A percentile compares a stretch with the other conserved stretches of the same genome.
These are phyloP conservation scores for Brassica nigra DNA, from an alignment of 345 rosid genomes.

Conservation along the genomic window DNA sequence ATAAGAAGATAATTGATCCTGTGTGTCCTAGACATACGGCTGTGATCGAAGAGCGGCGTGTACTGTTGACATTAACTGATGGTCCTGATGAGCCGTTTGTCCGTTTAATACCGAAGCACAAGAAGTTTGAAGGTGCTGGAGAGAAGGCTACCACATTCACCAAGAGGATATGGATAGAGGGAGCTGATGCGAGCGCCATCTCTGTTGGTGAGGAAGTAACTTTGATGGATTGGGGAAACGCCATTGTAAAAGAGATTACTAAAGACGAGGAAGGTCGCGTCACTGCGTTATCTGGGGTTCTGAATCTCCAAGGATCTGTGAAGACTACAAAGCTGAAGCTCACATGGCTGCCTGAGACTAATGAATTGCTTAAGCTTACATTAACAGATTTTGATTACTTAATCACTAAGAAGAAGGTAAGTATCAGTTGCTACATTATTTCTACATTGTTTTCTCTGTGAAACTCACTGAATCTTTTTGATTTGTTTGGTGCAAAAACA, in stretches of 20 bases:
- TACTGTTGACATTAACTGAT: conserved; percentile 58
- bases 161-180: conserved; percentile 77
- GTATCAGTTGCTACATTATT: neutral
- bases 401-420: conserved; percentile 76
- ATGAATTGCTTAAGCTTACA: conserved; percentile 60
- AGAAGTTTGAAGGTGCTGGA: conserved; percentile 92
- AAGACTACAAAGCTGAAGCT: conserved; percentile 91
- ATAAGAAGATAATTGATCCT: conserved; percentile 89
- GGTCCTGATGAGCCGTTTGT: conserved; percentile 77
- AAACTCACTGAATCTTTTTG: neutral
- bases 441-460: neutral
- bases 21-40: conserved; percentile 97
- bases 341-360: conserved; percentile 76
- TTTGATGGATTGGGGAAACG: conserved; percentile 95
- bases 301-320: conserved; percentile 86
- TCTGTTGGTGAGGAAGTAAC: conserved; percentile 81
- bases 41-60: conserved; percentile 63
- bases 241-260: conserved; percentile 64
- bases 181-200: conserved; percentile 69
- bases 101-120: conserved; percentile 78
- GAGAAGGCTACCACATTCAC: conserved; percentile 85
- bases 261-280: conserved; percentile 66
- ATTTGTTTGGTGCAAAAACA: conserved; percentile 36
- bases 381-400: conserved; percentile 65
- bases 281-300: conserved; percentile 56